Evolutionary conservation across 148 eudicot genomes (phyloP).

Genomic region (Silene conica): DNA sequence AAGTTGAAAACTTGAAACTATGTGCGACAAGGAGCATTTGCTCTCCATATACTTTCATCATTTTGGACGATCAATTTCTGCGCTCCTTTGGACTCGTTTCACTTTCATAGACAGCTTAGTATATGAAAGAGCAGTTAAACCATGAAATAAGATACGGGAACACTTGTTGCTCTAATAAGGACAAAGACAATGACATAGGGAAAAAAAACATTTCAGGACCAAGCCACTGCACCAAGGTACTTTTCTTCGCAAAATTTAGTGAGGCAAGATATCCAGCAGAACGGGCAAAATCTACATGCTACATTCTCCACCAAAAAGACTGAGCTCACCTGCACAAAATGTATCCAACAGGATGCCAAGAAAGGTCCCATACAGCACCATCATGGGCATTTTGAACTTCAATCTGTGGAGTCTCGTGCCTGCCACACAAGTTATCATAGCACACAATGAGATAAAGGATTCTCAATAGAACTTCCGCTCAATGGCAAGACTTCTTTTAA

Average conservation of each 20-base stretch:
- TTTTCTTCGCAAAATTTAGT: neutral
- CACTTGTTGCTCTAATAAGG: neutral
- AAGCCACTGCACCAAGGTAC: neutral
- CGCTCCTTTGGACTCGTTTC: neutral
- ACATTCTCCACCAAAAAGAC: neutral
- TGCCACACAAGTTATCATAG: constrained; percentile 31
- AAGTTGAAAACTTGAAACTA: neutral
- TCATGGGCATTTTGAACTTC: constrained; percentile 90
- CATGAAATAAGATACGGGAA: neutral
- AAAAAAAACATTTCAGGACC: no score
- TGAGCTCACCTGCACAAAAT: constrained; percentile 77
- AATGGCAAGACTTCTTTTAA: neutral
- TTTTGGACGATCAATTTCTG: neutral
- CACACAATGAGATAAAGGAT: constrained; percentile 7
- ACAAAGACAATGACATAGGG: neutral
- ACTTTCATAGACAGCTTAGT: neutral
- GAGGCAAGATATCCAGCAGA: constrained; percentile 9
- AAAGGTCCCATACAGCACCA: constrained; percentile 93
- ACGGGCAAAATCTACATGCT: neutral
- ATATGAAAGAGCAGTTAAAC: no score
- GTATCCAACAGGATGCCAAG: constrained; percentile 99
- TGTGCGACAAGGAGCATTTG: neutral
- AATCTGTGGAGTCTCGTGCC: constrained; percentile 93
- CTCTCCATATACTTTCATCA: constrained; percentile 6
- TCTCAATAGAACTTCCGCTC: neutral